phyloP scores from a whole-genome alignment of 441 rosid genomes.

The Adansonia grandidieri region DNA sequence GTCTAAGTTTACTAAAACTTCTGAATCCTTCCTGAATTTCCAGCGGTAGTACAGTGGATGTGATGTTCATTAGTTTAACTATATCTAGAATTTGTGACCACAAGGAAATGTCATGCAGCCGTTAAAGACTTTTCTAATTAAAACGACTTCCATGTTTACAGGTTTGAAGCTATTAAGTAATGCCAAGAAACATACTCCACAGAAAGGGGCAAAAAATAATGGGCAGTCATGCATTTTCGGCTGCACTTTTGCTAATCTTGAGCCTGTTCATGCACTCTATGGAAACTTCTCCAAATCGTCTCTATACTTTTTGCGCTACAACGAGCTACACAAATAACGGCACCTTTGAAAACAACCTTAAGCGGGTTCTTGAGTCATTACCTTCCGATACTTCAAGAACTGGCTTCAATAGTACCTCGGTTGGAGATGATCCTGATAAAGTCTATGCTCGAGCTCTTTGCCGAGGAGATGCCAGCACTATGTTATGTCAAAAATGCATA shows the following conservation, averaged over 20 bases:
- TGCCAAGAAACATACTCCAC: background rate
- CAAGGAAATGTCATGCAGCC: too few relatives aligned
- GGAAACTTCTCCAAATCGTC: slow-evolving; percentile 14
- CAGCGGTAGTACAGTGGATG: background rate
- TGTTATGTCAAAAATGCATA: slow-evolving; percentile 26
- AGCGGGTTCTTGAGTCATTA: background rate
- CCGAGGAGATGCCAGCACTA: slow-evolving; percentile 29
- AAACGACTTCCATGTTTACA: background rate
- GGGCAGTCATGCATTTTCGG: slow-evolving; percentile 6
- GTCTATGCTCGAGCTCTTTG: slow-evolving; percentile 42
- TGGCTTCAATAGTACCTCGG: slow-evolving; percentile 8
- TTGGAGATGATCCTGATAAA: background rate
- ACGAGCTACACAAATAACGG: background rate
- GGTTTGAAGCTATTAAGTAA: background rate
- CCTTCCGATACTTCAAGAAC: background rate
- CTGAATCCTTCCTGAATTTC: background rate
- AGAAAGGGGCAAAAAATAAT: background rate
- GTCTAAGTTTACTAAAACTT: background rate
- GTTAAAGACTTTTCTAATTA: background rate
- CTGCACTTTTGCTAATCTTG: slow-evolving; percentile 10
- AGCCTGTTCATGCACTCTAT: background rate
- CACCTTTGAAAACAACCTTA: slow-evolving; percentile 15
- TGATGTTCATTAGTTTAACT: slow-evolving; percentile 1
- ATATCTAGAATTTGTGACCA: background rate
- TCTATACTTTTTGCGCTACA: background rate